Evolutionary conservation across 2,329 filamentous ascomycete genomes (phyloP).

Genomic region (Beauveria caledonica): DNA sequence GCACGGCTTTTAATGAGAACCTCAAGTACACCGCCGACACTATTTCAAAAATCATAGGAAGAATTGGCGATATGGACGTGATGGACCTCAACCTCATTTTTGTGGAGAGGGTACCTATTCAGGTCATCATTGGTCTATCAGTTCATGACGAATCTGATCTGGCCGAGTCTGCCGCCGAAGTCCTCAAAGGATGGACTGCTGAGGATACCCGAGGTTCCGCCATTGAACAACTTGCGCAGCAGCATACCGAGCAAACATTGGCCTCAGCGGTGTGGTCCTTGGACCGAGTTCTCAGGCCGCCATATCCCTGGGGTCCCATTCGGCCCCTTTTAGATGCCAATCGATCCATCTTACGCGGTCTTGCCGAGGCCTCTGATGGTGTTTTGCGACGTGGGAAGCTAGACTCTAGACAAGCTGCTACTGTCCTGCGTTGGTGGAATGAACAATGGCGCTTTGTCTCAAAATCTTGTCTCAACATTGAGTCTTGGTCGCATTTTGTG

Average conservation of each 20-base stretch:
- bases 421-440: slow-evolving; percentile 73
- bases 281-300: slow-evolving; percentile 27
- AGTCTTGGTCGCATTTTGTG: slow-evolving; percentile 70
- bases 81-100: slow-evolving; percentile 63
- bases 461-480: slow-evolving; percentile 74
- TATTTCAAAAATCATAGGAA: slow-evolving; percentile 68
- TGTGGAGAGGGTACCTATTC: slow-evolving; percentile 57
- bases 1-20: slow-evolving; percentile 67
- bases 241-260: slow-evolving; percentile 32
- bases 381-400: slow-evolving; percentile 48
- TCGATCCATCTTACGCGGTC: slow-evolving; percentile 45
- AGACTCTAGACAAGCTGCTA: slow-evolving; percentile 52
- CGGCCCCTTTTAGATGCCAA: slow-evolving; percentile 49
- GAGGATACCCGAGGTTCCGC: slow-evolving; percentile 43
- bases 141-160: slow-evolving; percentile 74
- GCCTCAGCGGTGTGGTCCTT: slow-evolving; percentile 35
- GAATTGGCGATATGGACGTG: slow-evolving; percentile 67
- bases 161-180: slow-evolving; percentile 69
- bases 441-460: slow-evolving; percentile 74
- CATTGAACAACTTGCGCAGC: slow-evolving; percentile 31
- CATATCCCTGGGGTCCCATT: slow-evolving; percentile 48
- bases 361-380: slow-evolving; percentile 49
- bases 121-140: slow-evolving; percentile 68
- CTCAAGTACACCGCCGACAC: slow-evolving; percentile 48
- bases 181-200: slow-evolving; percentile 74